phyloP scores from a whole-genome alignment of 2,329 filamentous ascomycete genomes.

The Epichloe hybrida region DNA sequence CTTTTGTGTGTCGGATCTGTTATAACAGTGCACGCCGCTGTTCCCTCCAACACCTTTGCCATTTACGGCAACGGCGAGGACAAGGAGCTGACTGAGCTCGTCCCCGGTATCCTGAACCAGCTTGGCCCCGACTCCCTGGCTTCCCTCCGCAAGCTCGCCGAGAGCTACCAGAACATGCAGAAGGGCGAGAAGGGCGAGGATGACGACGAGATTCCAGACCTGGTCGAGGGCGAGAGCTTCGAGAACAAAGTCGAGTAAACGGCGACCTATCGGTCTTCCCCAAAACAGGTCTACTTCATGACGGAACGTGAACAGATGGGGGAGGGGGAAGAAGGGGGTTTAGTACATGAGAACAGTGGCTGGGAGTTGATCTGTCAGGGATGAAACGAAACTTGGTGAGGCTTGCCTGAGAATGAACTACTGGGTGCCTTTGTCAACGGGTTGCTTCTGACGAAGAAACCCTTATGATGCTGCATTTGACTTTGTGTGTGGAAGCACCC shows the following conservation, averaged over 20 bases:
- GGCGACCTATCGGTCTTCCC: neutral
- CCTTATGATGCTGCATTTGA: neutral
- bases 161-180: conserved; percentile 99
- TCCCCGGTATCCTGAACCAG: conserved; percentile 98
- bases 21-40: conserved; percentile 75
- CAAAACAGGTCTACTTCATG: conserved; percentile 4
- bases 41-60: conserved; percentile 97
- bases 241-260: conserved; percentile 91
- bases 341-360: conserved; percentile 3
- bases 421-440: neutral
- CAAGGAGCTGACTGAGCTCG: conserved; percentile 99
- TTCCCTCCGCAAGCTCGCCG: conserved; percentile 92
- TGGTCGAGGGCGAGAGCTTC: conserved; percentile 96
- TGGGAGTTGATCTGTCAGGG: neutral
- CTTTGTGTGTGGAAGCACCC: neutral
- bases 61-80: conserved; percentile 98
- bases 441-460: neutral
- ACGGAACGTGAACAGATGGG: conserved; percentile 2
- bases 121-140: conserved; percentile 96
- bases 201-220: conserved; percentile 92
- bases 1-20: neutral
- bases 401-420: conserved; percentile 1
- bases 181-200: conserved; percentile 78
- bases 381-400: conserved; percentile 1
- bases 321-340: neutral